Evolutionary conservation across 2,329 filamentous ascomycete species (phyloP).

Genomic region (Microdochium nivale): DNA sequence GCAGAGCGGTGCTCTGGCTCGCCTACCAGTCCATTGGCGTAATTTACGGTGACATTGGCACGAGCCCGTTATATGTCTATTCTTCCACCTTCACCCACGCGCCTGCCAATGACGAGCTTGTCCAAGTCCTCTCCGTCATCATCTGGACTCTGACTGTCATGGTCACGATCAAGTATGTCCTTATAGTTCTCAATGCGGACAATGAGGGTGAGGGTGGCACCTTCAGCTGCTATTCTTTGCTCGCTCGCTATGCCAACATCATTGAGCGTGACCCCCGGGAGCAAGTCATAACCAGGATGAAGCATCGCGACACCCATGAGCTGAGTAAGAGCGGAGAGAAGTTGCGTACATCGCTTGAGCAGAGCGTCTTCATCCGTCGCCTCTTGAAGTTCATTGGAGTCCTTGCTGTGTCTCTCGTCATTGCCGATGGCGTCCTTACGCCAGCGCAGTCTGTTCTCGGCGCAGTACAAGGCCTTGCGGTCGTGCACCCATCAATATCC

Average conservation of each 20-base stretch:
- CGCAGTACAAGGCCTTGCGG: slow-evolving; percentile 55
- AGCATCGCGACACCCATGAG: slow-evolving; percentile 49
- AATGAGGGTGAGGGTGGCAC: slow-evolving; percentile 66
- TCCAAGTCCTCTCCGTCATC: slow-evolving; percentile 59
- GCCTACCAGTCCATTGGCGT: slow-evolving; percentile 58
- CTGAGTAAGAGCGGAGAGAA: slow-evolving; percentile 40
- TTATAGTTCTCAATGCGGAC: slow-evolving; percentile 57
- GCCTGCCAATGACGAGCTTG: slow-evolving; percentile 48
- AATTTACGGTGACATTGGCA: slow-evolving; percentile 63
- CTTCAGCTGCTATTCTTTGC: slow-evolving; percentile 57
- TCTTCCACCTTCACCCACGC: slow-evolving; percentile 55
- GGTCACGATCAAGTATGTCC: slow-evolving; percentile 60
- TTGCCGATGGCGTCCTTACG: slow-evolving; percentile 57
- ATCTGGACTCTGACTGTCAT: slow-evolving; percentile 63
- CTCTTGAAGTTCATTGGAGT: slow-evolving; percentile 55
- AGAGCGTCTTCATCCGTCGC: slow-evolving; percentile 38
- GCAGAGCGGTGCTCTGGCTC: slow-evolving; percentile 32
- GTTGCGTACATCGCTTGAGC: slow-evolving; percentile 49
- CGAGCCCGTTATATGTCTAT: slow-evolving; percentile 59
- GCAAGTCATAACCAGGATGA: slow-evolving; percentile 46
- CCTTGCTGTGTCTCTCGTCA: slow-evolving; percentile 59
- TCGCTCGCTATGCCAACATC: slow-evolving; percentile 54
- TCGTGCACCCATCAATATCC: slow-evolving; percentile 47
- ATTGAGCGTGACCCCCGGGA: slow-evolving; percentile 48
- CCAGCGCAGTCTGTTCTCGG: slow-evolving; percentile 64